phyloP scores from a whole-genome alignment of 2,329 filamentous ascomycete species.

The Fusarium chlamydosporum region DNA sequence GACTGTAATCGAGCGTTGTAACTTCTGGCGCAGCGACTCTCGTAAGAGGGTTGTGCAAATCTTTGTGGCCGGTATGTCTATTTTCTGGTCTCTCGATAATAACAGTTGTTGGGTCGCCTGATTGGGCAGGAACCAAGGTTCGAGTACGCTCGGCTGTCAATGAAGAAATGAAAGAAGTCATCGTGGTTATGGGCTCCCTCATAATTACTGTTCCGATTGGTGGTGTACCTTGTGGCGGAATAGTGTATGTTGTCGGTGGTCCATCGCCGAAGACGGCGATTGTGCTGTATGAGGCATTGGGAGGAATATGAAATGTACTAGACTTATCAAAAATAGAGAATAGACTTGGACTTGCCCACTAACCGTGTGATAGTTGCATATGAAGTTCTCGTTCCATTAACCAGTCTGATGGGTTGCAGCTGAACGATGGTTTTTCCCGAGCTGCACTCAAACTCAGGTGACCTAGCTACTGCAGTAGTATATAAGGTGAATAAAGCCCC shows the following conservation, averaged over 20 bases:
- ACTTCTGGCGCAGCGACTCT: neutral
- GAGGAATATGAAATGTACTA: conserved; percentile 13
- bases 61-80: neutral
- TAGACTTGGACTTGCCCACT: accelerated
- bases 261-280: conserved; percentile 2
- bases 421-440: conserved; percentile 12
- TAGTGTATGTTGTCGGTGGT: conserved; percentile 1
- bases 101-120: conserved; percentile 7
- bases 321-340: accelerated
- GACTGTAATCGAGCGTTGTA: neutral
- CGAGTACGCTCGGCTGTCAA: conserved; percentile 6
- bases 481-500: neutral
- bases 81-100: conserved; percentile 11
- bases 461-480: neutral
- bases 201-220: conserved; percentile 10
- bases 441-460: conserved; percentile 3
- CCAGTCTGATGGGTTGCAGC: conserved; percentile 12
- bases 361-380: conserved; percentile 20
- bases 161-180: conserved; percentile 17
- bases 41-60: neutral
- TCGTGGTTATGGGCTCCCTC: neutral
- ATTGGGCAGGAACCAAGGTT: neutral
- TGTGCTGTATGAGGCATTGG: neutral
- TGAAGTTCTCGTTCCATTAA: conserved; percentile 21
- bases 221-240: conserved; percentile 17